Base-by-base conservation (phyloP, 2,329 filamentous ascomycete species). In the Sclerotinia nivalis region DNA sequence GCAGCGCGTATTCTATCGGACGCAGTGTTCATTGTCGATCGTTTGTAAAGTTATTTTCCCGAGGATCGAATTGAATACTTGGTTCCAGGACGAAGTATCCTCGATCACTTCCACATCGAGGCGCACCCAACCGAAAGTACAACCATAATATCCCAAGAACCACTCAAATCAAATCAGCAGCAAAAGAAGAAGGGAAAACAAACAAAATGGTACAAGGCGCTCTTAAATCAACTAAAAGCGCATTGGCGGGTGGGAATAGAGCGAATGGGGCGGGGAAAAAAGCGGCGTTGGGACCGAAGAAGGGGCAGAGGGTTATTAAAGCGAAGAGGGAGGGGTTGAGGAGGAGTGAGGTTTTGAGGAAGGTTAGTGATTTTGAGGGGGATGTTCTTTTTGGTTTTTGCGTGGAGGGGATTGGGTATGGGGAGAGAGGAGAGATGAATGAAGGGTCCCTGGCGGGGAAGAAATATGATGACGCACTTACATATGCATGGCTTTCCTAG, bases 251-350 rank as follows among this genome's bases (percentile, higher is more conserved):
- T 9, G 66, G 56, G 1, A 69, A 62, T n/a, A 18, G 56, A 34
- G 25, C 43, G 12, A 64, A 64, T 40, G 66, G 66, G n/a, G 54
- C 13, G 25, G 66, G 69, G 73, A 68, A 80, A 78, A 72, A 75
- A 67, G 77, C 77, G 47, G 76, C 78, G 10, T 78, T 83, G 49
- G 83, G 83, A 18, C 85, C 85, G 10, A 87, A 86, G 76, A 86
- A 85, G 72, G 89, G 89, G 65, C 81, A 84, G 22, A 84, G 87
- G 61, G 83, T 86, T 65, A 89, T 92, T 75, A 88, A 89, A 66
- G 89, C 90, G 4, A 90, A 90, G 80, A 91, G 90, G 72, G 79
- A 84, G 9, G 81, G 81, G 2, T 80, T 91, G 66, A 83, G 89
- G 52, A 84, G 85, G 77, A 84, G 88, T 77, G 82, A 87, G 73